These are phyloP conservation scores for Quercus gilva DNA, from an alignment of 306 rosid species.

Conservation along the genomic window DNA sequence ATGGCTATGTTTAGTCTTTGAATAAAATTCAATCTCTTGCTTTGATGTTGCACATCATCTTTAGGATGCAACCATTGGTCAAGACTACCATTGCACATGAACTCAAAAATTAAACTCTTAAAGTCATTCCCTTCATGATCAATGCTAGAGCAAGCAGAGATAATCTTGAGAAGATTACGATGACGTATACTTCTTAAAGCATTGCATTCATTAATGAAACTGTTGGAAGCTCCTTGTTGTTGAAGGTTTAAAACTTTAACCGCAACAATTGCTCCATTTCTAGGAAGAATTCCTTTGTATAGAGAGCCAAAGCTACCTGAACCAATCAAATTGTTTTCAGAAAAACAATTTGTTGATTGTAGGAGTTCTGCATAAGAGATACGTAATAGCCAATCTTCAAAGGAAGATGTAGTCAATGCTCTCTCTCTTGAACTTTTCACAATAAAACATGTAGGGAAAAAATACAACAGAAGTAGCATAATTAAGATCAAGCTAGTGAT, in stretches of 20 bases:
- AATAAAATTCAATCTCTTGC: background rate
- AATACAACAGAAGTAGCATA: slow-evolving; percentile 12
- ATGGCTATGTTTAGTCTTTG: background rate
- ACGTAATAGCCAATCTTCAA: background rate
- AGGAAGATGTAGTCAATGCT: background rate
- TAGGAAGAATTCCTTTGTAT: slow-evolving; percentile 35
- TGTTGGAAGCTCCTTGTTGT: background rate
- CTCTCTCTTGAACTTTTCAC: slow-evolving; percentile 12
- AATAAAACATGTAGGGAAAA: background rate
- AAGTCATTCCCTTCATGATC: slow-evolving; percentile 44
- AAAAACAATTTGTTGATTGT: slow-evolving; percentile 33
- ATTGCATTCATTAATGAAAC: background rate
- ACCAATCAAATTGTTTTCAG: slow-evolving; percentile 29
- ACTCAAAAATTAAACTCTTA: slow-evolving; percentile 28
- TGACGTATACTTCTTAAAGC: slow-evolving; percentile 34
- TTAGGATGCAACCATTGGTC: background rate
- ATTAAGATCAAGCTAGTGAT: slow-evolving; percentile 16
- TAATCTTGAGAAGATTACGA: slow-evolving; percentile 36
- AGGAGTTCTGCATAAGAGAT: slow-evolving; percentile 33
- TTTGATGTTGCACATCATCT: background rate
- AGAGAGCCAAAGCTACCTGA: slow-evolving; percentile 39
- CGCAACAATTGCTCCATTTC: slow-evolving; percentile 23
- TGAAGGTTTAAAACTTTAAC: slow-evolving; percentile 30
- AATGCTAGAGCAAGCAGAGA: slow-evolving; percentile 30
- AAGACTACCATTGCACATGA: slow-evolving; percentile 7